Percentiles rank a stretch among this genome's conserved stretches.
These are phyloP conservation scores for Scenedesmus sp. DNA, from an alignment of 163 green algal species.

Conservation along the genomic window DNA sequence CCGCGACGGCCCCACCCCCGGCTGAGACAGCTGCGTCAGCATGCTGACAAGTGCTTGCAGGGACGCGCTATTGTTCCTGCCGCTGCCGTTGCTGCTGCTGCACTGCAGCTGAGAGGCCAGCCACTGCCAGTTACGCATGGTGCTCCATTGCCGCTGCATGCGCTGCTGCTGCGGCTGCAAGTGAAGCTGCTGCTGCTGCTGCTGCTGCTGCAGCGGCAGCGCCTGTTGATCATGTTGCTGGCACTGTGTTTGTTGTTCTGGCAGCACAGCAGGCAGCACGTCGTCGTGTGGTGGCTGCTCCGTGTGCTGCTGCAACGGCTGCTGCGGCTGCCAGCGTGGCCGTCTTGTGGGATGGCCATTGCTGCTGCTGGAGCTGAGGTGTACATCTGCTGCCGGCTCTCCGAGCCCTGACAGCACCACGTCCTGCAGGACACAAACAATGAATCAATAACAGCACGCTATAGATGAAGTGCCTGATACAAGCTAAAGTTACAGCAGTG, in stretches of 20 bases:
- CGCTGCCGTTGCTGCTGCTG: slow-evolving; percentile 16
- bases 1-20: slow-evolving; percentile 10
- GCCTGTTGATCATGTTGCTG: neutral
- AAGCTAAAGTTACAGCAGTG: too few relatives aligned
- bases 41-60: slow-evolving; percentile 2
- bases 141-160: slow-evolving; percentile 8
- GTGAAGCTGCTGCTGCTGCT: slow-evolving; percentile 13
- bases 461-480: neutral
- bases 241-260: neutral
- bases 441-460: neutral
- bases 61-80: neutral
- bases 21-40: slow-evolving; percentile 29
- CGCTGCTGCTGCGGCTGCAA: neutral
- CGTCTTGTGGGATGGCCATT: slow-evolving; percentile 1
- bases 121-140: slow-evolving; percentile 37
- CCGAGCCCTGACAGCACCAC: neutral
- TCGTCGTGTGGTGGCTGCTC: neutral
- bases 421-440: neutral
- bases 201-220: neutral
- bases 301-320: neutral
- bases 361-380: neutral
- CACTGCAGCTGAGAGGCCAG: slow-evolving; percentile 14
- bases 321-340: neutral
- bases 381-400: neutral
- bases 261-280: neutral